These are phyloP conservation scores for Tephrocybe sp. DNA, from an alignment of 768 basidiomycete species.

Conservation along the genomic window DNA sequence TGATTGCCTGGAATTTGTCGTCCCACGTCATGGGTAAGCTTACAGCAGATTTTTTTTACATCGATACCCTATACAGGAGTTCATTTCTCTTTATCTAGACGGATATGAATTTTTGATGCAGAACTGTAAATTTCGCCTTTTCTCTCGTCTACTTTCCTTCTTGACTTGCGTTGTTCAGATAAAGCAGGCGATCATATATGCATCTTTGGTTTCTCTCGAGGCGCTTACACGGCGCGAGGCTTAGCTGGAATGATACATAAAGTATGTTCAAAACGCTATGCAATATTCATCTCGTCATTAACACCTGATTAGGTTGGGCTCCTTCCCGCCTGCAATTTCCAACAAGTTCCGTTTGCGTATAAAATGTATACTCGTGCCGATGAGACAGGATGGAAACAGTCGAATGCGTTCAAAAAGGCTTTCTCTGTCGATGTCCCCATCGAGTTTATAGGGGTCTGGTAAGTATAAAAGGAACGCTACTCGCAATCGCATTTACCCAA, in stretches of 20 bases:
- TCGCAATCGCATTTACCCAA: not conserved
- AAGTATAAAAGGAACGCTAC: not conserved
- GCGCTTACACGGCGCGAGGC: conserved; percentile 49
- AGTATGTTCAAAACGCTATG: conserved; percentile 35
- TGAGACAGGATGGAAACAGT: conserved; percentile 23
- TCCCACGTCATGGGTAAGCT: conserved; percentile 45
- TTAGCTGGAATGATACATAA: conserved; percentile 49
- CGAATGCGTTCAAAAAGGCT: conserved; percentile 39
- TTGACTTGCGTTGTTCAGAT: conserved; percentile 25
- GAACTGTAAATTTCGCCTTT: conserved; percentile 35
- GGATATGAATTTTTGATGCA: conserved; percentile 62
- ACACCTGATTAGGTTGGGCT: conserved; percentile 46
- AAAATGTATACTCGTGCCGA: conserved; percentile 42
- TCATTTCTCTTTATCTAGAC: no score
- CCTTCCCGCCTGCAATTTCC: conserved; percentile 48
- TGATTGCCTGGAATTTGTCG: conserved; percentile 46
- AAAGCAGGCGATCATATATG: conserved; percentile 51
- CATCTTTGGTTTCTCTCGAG: conserved; percentile 52
- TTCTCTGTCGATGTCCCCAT: conserved; percentile 42
- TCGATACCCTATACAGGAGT: no score
- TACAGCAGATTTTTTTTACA: no score
- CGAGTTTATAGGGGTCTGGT: conserved; percentile 53
- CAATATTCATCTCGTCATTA: not conserved
- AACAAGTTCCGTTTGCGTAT: conserved; percentile 63
- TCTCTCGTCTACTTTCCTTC: not conserved